These are phyloP conservation scores for Arabidopsis suecica DNA, from an alignment of 345 rosid species.

Conservation along the genomic window DNA sequence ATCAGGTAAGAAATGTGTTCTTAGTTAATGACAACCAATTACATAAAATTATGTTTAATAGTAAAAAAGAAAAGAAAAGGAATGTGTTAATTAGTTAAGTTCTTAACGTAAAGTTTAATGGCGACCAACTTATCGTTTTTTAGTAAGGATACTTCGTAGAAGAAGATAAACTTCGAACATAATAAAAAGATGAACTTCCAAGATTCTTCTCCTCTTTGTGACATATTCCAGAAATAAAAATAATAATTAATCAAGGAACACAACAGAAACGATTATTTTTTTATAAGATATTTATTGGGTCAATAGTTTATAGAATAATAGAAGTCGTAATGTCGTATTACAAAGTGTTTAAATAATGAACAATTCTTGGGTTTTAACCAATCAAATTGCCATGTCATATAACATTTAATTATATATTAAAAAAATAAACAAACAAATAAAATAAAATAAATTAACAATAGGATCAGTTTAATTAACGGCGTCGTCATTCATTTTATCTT, in stretches of 20 bases:
- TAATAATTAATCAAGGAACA: not conserved
- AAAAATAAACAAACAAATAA: no score
- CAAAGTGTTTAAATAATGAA: not conserved
- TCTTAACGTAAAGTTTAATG: constrained; percentile 32
- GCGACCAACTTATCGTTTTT: constrained; percentile 13
- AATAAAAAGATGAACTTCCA: not conserved
- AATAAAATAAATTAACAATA: no score
- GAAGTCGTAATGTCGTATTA: not conserved
- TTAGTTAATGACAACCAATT: not conserved
- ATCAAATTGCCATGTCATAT: no score
- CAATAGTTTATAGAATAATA: not conserved
- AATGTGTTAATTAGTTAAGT: constrained; percentile 4
- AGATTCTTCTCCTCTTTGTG: constrained; percentile 29
- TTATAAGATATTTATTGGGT: constrained; percentile 5
- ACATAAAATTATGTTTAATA: not conserved
- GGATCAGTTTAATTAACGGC: no score
- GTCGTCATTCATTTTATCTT: no score
- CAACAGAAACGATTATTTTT: not conserved
- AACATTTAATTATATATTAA: no score
- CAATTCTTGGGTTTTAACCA: no score
- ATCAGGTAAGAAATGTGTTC: constrained; percentile 8
- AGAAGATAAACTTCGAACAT: constrained; percentile 21
- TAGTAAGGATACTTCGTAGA: constrained; percentile 20
- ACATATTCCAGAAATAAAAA: not conserved
- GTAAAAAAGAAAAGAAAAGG: not conserved